A percentile compares a stretch with the other conserved stretches of the same genome.
These are phyloP conservation scores for Sphaceloma murrayae DNA, from an alignment of 2,329 filamentous ascomycete species.

Conservation along the genomic window DNA sequence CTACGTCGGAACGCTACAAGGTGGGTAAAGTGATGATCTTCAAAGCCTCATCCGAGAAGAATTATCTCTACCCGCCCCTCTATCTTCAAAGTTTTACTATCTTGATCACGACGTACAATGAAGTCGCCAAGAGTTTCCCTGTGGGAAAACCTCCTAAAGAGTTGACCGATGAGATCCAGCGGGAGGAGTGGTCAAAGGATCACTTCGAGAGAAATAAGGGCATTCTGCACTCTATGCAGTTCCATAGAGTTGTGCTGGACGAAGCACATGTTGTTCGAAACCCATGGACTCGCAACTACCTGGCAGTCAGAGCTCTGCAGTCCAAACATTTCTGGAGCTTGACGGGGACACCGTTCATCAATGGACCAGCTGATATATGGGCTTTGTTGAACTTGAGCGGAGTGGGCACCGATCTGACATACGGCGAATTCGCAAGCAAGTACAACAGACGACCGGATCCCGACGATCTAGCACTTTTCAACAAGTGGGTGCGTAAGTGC, in stretches of 20 bases:
- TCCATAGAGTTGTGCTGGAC: slow-evolving; percentile 47
- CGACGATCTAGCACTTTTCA: neutral
- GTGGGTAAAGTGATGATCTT: neutral
- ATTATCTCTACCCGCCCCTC: neutral
- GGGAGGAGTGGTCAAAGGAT: slow-evolving; percentile 33
- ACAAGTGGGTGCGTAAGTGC: slow-evolving; percentile 29
- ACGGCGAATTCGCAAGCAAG: neutral
- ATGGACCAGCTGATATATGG: slow-evolving; percentile 28
- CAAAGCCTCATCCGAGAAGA: slow-evolving; percentile 17
- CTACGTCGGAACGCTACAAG: slow-evolving; percentile 6
- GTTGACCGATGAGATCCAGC: slow-evolving; percentile 30
- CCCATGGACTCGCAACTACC: slow-evolving; percentile 30
- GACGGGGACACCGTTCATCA: slow-evolving; percentile 36
- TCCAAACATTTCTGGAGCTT: slow-evolving; percentile 35
- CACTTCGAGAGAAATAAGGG: slow-evolving; percentile 29
- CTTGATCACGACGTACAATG: slow-evolving; percentile 35
- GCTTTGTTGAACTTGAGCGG: slow-evolving; percentile 29
- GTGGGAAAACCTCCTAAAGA: slow-evolving; percentile 31
- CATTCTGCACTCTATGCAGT: slow-evolving; percentile 33
- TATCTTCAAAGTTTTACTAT: slow-evolving; percentile 21
- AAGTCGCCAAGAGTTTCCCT: slow-evolving; percentile 35
- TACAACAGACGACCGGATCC: neutral
- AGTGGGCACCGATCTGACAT: neutral
- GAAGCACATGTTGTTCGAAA: slow-evolving; percentile 51
- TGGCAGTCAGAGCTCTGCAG: slow-evolving; percentile 37